Percentiles rank a stretch among this genome's conserved stretches.
Evolutionary conservation across 768 basidiomycete genomes (phyloP).

Genomic region (Suillus placidus): DNA sequence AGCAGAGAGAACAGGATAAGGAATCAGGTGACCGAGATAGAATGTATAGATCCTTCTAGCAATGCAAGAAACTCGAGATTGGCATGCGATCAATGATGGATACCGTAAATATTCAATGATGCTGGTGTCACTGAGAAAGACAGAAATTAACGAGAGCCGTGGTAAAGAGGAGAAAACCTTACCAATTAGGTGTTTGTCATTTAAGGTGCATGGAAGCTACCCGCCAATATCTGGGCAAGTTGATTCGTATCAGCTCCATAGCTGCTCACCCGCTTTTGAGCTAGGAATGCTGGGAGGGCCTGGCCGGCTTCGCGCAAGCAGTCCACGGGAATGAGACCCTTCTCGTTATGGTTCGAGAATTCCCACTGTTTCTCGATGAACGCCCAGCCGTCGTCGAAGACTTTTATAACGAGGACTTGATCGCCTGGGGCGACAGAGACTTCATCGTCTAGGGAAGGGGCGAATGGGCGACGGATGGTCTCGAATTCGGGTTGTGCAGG

Average conservation of each 20-base stretch:
- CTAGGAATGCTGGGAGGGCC: constrained; percentile 50
- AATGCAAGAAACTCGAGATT: constrained; percentile 2
- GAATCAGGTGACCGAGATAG: background rate
- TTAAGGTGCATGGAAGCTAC: background rate
- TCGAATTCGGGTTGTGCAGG: constrained; percentile 41
- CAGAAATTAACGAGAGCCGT: background rate
- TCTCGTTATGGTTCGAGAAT: constrained; percentile 14
- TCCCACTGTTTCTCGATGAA: constrained; percentile 50
- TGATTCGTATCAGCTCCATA: constrained; percentile 20
- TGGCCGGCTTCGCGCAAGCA: constrained; percentile 57
- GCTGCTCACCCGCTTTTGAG: constrained; percentile 50
- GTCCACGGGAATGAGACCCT: constrained; percentile 70
- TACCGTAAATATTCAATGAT: background rate
- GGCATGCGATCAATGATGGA: background rate
- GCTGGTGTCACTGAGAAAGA: background rate
- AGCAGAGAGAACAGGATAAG: background rate
- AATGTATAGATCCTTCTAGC: background rate
- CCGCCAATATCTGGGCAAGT: background rate
- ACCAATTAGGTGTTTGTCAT: background rate
- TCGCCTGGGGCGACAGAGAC: constrained; percentile 54
- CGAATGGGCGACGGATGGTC: constrained; percentile 56
- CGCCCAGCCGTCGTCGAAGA: constrained; percentile 77
- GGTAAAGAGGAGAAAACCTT: background rate
- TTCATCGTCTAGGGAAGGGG: constrained; percentile 61
- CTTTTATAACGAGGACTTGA: constrained; percentile 49